phyloP scores from a whole-genome alignment of 495 filamentous ascomycete genomes.

The Endocarpon pusillum region DNA sequence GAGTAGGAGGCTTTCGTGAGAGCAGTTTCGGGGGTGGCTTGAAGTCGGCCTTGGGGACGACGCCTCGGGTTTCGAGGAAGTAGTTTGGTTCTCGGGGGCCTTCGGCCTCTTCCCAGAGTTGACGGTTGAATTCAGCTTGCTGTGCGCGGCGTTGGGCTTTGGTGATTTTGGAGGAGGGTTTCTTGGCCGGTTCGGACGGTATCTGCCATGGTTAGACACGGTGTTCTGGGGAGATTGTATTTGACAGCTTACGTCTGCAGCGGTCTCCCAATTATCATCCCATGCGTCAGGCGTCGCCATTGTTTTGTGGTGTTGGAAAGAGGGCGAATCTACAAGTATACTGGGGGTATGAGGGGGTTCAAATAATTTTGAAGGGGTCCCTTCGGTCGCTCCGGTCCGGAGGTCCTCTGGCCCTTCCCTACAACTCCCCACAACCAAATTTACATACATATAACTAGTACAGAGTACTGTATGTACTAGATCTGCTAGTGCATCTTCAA shows the following conservation, averaged over 20 bases:
- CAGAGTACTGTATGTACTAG: too few species aligned
- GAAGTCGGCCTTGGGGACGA: constrained; percentile 64
- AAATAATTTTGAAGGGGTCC: too few species aligned
- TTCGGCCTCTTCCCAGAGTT: constrained; percentile 75
- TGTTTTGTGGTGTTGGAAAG: too few species aligned
- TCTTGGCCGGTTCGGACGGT: constrained; percentile 23
- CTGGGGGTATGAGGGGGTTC: too few species aligned
- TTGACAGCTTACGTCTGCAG: constrained; percentile 44
- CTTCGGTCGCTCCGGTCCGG: too few species aligned
- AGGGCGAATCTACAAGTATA: too few species aligned
- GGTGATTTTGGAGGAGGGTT: constrained; percentile 37
- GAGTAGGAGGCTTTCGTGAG: constrained; percentile 55
- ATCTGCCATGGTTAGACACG: not conserved
- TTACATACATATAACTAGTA: too few species aligned
- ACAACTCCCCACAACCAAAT: too few species aligned
- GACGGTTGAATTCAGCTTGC: constrained; percentile 65
- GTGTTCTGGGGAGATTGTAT: not conserved
- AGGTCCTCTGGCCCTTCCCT: too few species aligned
- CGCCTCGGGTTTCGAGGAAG: constrained; percentile 48
- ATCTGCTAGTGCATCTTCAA: too few species aligned
- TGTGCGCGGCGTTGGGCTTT: constrained; percentile 63
- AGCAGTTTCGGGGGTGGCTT: constrained; percentile 70
- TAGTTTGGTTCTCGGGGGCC: constrained; percentile 44
- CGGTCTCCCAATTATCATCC: constrained; percentile 78
- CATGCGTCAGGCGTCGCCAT: constrained; percentile 55